Percentiles rank a stretch among this genome's conserved stretches.
phyloP scores from a whole-genome alignment of 83 land plant species.

The Thuja plicata region DNA sequence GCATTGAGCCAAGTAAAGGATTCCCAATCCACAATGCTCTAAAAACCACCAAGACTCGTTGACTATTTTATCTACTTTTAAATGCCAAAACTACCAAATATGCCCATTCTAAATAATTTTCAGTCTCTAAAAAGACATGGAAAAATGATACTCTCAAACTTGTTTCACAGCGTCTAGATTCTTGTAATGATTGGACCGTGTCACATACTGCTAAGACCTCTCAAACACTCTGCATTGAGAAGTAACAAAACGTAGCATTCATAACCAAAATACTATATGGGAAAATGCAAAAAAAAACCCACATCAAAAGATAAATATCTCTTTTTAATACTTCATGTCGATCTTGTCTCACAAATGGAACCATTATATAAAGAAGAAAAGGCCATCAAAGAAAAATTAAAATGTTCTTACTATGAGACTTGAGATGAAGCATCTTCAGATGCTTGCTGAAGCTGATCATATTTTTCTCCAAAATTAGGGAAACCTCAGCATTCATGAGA shows the following conservation, averaged over 20 bases:
- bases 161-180: conserved; percentile 93
- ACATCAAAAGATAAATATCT: background rate
- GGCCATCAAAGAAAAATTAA: background rate
- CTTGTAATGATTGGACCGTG: conserved; percentile 88
- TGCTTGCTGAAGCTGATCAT: conserved; percentile 73
- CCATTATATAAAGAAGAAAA: background rate
- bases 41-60: background rate
- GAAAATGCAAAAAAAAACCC: background rate
- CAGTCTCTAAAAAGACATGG: conserved; percentile 3
- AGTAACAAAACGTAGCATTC: background rate
- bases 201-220: conserved; percentile 88
- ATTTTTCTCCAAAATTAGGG: conserved; percentile 77
- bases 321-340: background rate
- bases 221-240: conserved; percentile 78
- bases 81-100: background rate
- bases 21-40: background rate
- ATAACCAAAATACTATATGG: background rate
- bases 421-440: conserved; percentile 79
- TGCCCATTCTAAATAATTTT: background rate
- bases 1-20: conserved; percentile 18
- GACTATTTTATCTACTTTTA: background rate
- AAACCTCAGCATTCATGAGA: conserved; percentile 82
- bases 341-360: background rate
- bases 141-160: conserved; percentile 91
- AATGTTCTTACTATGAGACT: conserved; percentile 69